These are phyloP conservation scores for Pythium aristosporum DNA, from an alignment of 352 stramenopile species.

Conservation along the genomic window DNA sequence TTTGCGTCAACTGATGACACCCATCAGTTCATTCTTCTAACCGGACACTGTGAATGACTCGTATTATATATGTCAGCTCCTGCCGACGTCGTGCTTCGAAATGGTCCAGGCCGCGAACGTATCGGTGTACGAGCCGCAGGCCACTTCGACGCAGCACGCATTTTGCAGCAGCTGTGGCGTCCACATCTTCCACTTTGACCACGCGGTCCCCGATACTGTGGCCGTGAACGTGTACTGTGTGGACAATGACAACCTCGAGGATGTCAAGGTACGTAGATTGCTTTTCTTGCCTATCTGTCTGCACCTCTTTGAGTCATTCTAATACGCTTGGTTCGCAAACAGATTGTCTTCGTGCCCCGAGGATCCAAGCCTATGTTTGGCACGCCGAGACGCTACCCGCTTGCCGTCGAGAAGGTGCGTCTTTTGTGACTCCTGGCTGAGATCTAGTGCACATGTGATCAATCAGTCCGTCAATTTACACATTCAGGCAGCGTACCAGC, in stretches of 20 bases:
- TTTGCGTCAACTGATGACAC: no score
- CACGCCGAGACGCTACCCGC: slow-evolving; percentile 38
- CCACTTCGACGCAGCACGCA: slow-evolving; percentile 67
- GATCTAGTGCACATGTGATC: not conserved
- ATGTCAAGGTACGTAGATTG: slow-evolving; percentile 54
- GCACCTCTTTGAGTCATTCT: not conserved
- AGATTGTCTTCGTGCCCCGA: slow-evolving; percentile 84
- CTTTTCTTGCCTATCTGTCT: not conserved
- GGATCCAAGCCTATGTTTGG: slow-evolving; percentile 68
- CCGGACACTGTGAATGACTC: not conserved
- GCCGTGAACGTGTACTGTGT: slow-evolving; percentile 83
- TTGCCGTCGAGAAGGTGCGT: slow-evolving; percentile 38
- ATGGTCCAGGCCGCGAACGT: slow-evolving; percentile 68
- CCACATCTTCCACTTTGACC: slow-evolving; percentile 86
- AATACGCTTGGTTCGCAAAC: not conserved
- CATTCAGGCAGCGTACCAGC: slow-evolving; percentile 29
- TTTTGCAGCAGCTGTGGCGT: slow-evolving; percentile 83
- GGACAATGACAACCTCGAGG: slow-evolving; percentile 79
- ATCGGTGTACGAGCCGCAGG: slow-evolving; percentile 71
- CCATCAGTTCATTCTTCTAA: not conserved
- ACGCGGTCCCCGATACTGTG: slow-evolving; percentile 61
- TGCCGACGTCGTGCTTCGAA: slow-evolving; percentile 76
- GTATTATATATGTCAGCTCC: slow-evolving; percentile 52
- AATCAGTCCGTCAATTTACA: not conserved
- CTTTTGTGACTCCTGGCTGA: not conserved